Percentiles rank a stretch among this genome's conserved stretches.
Conservation (phyloP, 2,329 filamentous ascomycete genomes). For the Coniosporium tulheliwenetii region DNA sequence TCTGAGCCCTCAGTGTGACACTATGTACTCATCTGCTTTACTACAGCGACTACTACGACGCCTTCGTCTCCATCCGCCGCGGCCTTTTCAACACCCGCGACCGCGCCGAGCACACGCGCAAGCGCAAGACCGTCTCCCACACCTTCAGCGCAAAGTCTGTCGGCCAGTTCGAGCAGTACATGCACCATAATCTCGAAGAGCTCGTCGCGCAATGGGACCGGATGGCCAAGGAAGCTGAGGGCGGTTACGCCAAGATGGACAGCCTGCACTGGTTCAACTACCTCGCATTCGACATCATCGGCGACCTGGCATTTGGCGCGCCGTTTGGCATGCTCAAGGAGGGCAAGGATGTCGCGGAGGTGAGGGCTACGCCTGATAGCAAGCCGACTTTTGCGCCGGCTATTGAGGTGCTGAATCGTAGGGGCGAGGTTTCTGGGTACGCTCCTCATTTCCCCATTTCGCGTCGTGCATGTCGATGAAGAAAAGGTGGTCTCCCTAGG, state of each 20-base stretch:
- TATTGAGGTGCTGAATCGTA: conserved; percentile 75
- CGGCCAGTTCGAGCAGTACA: conserved; percentile 76
- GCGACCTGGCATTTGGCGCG: conserved; percentile 54
- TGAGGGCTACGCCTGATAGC: conserved; percentile 44
- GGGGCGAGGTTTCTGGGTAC: conserved; percentile 66
- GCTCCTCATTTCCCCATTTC: conserved; percentile 3
- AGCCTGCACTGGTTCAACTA: conserved; percentile 71
- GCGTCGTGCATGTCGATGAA: no score
- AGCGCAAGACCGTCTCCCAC: conserved; percentile 77
- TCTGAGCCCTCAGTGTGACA: not conserved
- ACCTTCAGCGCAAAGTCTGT: conserved; percentile 75
- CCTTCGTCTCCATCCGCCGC: conserved; percentile 73
- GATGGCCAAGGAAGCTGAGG: conserved; percentile 36
- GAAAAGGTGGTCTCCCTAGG: not conserved
- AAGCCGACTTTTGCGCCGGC: conserved; percentile 57
- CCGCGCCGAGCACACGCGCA: conserved; percentile 67
- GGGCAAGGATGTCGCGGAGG: conserved; percentile 62
- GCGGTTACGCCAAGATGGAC: conserved; percentile 49
- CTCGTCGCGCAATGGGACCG: conserved; percentile 61
- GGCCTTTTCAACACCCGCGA: conserved; percentile 84
- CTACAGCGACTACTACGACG: conserved; percentile 69
- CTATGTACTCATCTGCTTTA: not conserved
- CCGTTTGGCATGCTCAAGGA: conserved; percentile 72
- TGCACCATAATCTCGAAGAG: conserved; percentile 60
- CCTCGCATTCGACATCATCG: conserved; percentile 44